Evolutionary conservation across 2,329 filamentous ascomycete genomes (phyloP).

Genomic region (Paraphoma sp.): DNA sequence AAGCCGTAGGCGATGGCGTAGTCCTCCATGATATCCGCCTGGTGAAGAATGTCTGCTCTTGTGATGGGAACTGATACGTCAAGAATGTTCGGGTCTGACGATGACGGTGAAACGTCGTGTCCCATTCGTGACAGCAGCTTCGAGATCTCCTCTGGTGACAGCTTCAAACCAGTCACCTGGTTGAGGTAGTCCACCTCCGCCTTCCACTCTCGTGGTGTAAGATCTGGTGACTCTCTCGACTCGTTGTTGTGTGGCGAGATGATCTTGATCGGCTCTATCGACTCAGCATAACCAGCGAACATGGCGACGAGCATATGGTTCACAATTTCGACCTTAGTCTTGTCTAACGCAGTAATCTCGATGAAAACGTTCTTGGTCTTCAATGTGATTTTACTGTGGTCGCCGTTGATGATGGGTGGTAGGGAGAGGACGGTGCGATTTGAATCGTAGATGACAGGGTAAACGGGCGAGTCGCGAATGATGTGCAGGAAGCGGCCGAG

Average conservation of each 20-base stretch:
- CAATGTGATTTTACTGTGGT: constrained; percentile 94
- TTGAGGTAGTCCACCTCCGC: constrained; percentile 95
- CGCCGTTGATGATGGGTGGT: constrained; percentile 96
- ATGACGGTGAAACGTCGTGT: constrained; percentile 78
- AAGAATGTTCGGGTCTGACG: constrained; percentile 69
- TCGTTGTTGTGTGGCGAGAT: constrained; percentile 89
- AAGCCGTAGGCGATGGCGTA: constrained; percentile 96
- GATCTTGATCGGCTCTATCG: constrained; percentile 91
- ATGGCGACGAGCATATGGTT: constrained; percentile 95
- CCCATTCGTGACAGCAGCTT: constrained; percentile 88
- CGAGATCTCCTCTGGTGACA: constrained; percentile 77
- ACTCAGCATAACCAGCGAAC: constrained; percentile 95
- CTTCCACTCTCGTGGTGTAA: constrained; percentile 76
- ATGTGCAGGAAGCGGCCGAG: constrained; percentile 91
- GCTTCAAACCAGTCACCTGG: constrained; percentile 81
- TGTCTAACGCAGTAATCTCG: constrained; percentile 94
- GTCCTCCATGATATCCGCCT: constrained; percentile 99
- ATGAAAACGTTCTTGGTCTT: constrained; percentile 95
- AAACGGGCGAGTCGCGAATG: constrained; percentile 90
- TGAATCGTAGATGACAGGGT: constrained; percentile 93
- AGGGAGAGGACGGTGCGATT: constrained; percentile 88
- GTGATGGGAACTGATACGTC: constrained; percentile 87
- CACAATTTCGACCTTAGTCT: constrained; percentile 95
- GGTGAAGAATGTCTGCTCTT: constrained; percentile 91
- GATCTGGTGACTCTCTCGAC: constrained; percentile 79